Evolutionary conservation across 345 rosid genomes (phyloP).

Genomic region (Geranium brycei): DNA sequence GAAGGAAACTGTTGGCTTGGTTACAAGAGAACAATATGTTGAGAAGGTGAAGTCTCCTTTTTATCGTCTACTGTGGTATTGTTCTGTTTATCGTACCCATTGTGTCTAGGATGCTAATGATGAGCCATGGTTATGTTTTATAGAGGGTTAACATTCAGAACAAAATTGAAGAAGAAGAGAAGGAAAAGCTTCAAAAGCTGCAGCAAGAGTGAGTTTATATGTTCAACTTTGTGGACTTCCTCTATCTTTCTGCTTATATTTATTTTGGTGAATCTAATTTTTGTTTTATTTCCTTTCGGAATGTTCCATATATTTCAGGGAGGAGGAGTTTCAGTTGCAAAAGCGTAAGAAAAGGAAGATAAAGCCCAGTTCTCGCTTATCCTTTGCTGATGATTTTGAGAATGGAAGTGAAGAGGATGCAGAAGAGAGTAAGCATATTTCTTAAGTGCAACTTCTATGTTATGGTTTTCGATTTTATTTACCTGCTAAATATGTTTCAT

Average conservation of each 20-base stretch:
- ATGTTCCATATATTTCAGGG: conserved; percentile 30
- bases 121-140: neutral
- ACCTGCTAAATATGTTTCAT: neutral
- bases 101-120: neutral
- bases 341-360: conserved; percentile 87
- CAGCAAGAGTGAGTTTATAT: conserved; percentile 64
- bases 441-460: neutral
- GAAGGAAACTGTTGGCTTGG: conserved; percentile 96
- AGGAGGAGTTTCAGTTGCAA: conserved; percentile 75
- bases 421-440: conserved; percentile 27
- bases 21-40: conserved; percentile 91
- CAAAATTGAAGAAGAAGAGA: conserved; percentile 93
- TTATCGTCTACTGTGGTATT: neutral
- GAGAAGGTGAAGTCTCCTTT: conserved; percentile 61
- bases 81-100: neutral
- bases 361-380: conserved; percentile 61
- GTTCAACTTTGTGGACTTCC: neutral
- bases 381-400: conserved; percentile 77
- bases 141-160: conserved; percentile 90
- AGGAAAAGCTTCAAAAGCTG: conserved; percentile 87
- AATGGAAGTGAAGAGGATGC: conserved; percentile 62
- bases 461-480: no score
- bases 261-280: conserved; percentile 3
- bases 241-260: neutral
- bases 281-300: neutral